Percentiles rank a stretch among this genome's conserved stretches.
phyloP scores from a whole-genome alignment of 768 basidiomycete genomes.

The Ramaria sp. region DNA sequence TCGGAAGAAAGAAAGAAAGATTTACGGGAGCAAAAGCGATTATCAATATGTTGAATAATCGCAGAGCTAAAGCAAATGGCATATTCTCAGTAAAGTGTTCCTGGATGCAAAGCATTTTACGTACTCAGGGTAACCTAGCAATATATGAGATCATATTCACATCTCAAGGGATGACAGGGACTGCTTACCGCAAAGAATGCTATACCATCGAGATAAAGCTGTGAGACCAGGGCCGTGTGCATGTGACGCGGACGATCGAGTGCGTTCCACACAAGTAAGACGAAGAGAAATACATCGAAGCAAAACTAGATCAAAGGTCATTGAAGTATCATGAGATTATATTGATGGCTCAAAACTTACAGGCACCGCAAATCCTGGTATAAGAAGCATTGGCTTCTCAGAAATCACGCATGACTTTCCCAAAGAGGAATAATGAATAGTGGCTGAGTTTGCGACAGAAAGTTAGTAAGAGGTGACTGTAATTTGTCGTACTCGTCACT shows the following conservation, averaged over 20 bases:
- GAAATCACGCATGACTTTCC: not conserved
- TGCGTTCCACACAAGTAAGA: slow-evolving; percentile 24
- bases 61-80: slow-evolving; percentile 2
- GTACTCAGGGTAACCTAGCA: not conserved
- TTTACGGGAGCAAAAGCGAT: slow-evolving; percentile 1
- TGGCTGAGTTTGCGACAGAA: no score
- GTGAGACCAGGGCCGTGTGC: slow-evolving; percentile 16
- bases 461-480: not conserved
- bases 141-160: not conserved
- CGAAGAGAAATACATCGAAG: slow-evolving; percentile 11
- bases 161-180: not conserved
- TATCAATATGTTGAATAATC: slow-evolving; percentile 14
- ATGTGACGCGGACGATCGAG: slow-evolving; percentile 23
- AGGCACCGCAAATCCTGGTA: not conserved
- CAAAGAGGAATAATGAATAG: not conserved
- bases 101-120: not conserved
- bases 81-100: not conserved
- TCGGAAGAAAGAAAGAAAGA: no score
- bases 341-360: no score
- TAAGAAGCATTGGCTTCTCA: not conserved
- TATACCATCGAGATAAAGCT: slow-evolving; percentile 26
- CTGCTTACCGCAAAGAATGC: slow-evolving; percentile 24
- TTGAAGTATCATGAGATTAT: no score
- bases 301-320: not conserved
- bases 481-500: no score